A percentile compares a stretch with the other conserved stretches of the same genome.
Conservation (phyloP, 192 early-diverging fungal species). For the Podila minutissima region DNA sequence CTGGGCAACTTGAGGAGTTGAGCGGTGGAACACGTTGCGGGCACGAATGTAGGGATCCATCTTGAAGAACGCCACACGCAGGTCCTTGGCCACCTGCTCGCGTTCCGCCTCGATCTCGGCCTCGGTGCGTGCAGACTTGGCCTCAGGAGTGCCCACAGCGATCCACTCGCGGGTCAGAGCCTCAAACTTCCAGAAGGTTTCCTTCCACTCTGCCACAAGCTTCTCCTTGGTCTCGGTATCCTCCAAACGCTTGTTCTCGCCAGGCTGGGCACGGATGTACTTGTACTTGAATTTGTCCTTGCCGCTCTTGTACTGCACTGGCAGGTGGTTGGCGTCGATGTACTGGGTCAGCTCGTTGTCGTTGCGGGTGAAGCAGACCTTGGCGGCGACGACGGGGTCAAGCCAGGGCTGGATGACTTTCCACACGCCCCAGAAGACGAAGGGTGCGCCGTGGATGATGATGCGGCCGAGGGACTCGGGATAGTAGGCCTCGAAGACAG, state of each 20-base stretch:
- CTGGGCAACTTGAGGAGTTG: slow-evolving; percentile 4
- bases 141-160: slow-evolving; percentile 44
- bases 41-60: slow-evolving; percentile 59
- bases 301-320: slow-evolving; percentile 67
- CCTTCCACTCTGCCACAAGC: slow-evolving; percentile 23
- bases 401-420: slow-evolving; percentile 81
- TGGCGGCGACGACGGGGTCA: slow-evolving; percentile 87
- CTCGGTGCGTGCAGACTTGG: slow-evolving; percentile 32
- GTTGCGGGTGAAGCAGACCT: slow-evolving; percentile 75
- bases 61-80: slow-evolving; percentile 52
- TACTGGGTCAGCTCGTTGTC: slow-evolving; percentile 67
- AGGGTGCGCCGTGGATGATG: slow-evolving; percentile 86
- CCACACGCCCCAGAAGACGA: slow-evolving; percentile 90
- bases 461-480: slow-evolving; percentile 83
- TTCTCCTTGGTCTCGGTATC: slow-evolving; percentile 42
- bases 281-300: slow-evolving; percentile 55
- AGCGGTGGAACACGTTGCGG: slow-evolving; percentile 43
- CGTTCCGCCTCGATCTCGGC: slow-evolving; percentile 50
- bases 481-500: slow-evolving; percentile 85
- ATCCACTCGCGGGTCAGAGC: slow-evolving; percentile 56
- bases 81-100: slow-evolving; percentile 28
- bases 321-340: slow-evolving; percentile 69
- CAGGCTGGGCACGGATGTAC: slow-evolving; percentile 35
- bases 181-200: slow-evolving; percentile 55
- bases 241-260: slow-evolving; percentile 52